phyloP scores from a whole-genome alignment of 2,329 filamentous ascomycete species.

The Cordyceps tenuipes region DNA sequence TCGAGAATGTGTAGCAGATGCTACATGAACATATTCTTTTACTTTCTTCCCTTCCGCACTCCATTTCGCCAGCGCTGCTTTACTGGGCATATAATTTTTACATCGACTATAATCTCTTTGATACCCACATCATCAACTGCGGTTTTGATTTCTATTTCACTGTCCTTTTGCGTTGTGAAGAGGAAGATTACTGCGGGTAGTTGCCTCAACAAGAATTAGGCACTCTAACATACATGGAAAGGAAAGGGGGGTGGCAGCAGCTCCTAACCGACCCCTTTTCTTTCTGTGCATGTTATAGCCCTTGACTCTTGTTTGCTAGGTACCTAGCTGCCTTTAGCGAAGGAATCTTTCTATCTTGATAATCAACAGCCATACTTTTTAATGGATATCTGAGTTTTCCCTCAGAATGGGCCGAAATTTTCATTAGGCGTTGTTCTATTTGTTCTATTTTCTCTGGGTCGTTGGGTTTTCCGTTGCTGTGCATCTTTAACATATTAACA shows the following conservation, averaged over 20 bases:
- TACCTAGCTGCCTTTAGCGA: not conserved
- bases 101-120: slow-evolving; percentile 5
- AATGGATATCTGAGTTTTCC: not conserved
- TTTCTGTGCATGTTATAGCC: not conserved
- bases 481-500: not conserved
- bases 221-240: too few relatives aligned
- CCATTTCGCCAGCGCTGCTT: not conserved
- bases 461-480: not conserved
- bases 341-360: not conserved
- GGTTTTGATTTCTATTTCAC: not conserved
- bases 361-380: not conserved
- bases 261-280: too few relatives aligned
- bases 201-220: too few relatives aligned
- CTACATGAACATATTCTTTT: not conserved
- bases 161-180: not conserved
- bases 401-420: not conserved
- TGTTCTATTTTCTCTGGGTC: not conserved
- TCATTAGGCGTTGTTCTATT: not conserved
- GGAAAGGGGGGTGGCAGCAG: too few relatives aligned
- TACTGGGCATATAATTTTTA: not conserved
- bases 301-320: not conserved
- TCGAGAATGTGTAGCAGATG: slow-evolving; percentile 30
- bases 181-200: too few relatives aligned
- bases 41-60: not conserved
- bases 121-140: slow-evolving; percentile 6